Conservation (phyloP, 495 filamentous ascomycete species). For the Glutinoglossum americanum region DNA sequence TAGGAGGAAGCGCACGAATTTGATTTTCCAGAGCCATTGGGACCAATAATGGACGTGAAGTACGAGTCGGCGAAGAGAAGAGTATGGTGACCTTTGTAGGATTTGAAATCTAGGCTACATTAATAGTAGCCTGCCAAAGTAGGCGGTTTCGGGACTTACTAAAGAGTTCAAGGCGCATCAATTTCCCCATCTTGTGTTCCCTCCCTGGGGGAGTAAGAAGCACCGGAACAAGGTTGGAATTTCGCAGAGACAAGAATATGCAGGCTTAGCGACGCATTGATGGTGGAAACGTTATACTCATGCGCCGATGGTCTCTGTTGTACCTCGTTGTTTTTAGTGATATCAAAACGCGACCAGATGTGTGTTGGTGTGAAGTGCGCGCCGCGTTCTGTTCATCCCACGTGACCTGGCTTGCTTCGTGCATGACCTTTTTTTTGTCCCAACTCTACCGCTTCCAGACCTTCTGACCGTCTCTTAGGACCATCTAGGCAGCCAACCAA, state of each 20-base stretch:
- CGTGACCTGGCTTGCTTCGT: neutral
- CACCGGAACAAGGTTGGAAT: neutral
- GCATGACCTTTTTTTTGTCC: neutral
- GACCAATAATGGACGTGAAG: constrained; percentile 97
- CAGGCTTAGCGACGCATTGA: neutral
- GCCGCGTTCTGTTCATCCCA: neutral
- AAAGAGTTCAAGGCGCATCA: constrained; percentile 82
- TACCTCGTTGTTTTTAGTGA: neutral
- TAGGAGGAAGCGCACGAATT: constrained; percentile 55
- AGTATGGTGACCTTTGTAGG: constrained; percentile 86
- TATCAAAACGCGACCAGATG: neutral
- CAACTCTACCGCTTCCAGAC: neutral
- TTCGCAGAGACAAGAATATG: neutral
- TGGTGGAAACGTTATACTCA: neutral
- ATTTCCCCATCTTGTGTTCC: constrained; percentile 48
- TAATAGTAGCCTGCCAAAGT: constrained; percentile 8
- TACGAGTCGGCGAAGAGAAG: constrained; percentile 95
- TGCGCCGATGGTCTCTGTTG: neutral
- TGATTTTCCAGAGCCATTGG: constrained; percentile 99
- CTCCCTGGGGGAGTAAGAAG: neutral
- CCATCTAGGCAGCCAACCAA: neutral
- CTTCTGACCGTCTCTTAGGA: neutral
- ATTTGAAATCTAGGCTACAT: constrained; percentile 72
- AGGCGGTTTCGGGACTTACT: constrained; percentile 28
- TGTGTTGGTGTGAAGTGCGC: neutral